Percentiles rank a stretch among this genome's conserved stretches.
phyloP scores from a whole-genome alignment of 2,329 filamentous ascomycete genomes.

The Hymenoscyphus fraxineus region DNA sequence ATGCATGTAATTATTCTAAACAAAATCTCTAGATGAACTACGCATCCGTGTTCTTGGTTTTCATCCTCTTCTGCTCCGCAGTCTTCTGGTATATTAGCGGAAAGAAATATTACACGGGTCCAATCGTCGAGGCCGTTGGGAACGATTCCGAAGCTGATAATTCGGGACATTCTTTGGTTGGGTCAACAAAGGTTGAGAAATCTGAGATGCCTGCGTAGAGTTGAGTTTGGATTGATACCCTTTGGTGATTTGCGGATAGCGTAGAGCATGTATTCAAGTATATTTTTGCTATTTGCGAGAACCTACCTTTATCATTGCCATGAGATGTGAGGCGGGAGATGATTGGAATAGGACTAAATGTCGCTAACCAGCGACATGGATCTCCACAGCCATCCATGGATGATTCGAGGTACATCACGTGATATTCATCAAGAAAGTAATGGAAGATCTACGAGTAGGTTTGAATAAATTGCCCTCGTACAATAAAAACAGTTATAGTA shows the following conservation, averaged over 20 bases:
- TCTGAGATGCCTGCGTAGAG: neutral
- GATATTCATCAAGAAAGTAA: no score
- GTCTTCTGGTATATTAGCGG: constrained; percentile 46
- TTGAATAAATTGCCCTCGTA: no score
- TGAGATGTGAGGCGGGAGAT: no score
- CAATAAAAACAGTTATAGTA: no score
- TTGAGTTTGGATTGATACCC: neutral
- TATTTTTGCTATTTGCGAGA: neutral
- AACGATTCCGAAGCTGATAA: neutral
- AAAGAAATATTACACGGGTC: constrained; percentile 47
- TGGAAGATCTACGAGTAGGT: no score
- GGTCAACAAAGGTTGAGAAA: neutral
- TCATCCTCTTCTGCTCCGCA: constrained; percentile 42
- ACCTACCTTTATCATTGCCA: no score
- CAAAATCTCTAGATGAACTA: constrained; percentile 47
- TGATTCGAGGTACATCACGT: no score
- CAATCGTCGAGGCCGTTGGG: constrained; percentile 31
- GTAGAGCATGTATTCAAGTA: neutral
- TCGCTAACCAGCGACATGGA: no score
- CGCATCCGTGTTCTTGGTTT: constrained; percentile 46
- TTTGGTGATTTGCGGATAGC: neutral
- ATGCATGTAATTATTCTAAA: constrained; percentile 7
- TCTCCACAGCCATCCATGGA: no score
- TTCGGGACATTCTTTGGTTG: neutral
- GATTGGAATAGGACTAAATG: no score